Evolutionary conservation across 768 basidiomycete species (phyloP), one percentile per base, ranked within the genome.

Genomic region (Lactarius akahatsu): DNA sequence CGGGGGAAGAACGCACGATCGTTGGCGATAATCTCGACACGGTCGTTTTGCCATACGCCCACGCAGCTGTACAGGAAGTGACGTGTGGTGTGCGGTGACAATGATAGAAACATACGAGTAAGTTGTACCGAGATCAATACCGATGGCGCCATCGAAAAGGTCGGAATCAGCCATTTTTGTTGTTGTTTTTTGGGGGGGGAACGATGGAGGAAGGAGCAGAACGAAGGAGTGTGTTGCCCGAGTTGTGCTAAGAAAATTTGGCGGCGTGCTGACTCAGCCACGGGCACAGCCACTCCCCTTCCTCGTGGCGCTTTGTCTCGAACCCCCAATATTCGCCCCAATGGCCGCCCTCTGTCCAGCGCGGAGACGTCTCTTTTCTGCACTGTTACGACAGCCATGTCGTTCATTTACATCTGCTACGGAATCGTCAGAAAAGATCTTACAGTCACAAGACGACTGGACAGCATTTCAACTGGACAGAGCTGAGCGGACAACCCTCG

Each of bases 11-110:
- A 82, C 91, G 79, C 72, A 93, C 91, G 93, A 85, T 95, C 93
- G 75, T 95, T 95, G 82, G 93, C 90, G 77, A 98, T 98, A 83
- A 98, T 98, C 80, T 98, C 96, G 74, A 98, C 96, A 75, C 96
- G 94, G 86, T 98, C 96, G 80, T 97, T 95, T 86, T 96, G 94
- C 96, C 96, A 98, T 75, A 98, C 95, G 83, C 94, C 96, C 73
- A 98, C 96, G 78, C 96, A 98, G 57, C 94, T 96, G 72, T 43
- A 74, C 61, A 72, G 63, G 61, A 32, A 67, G 40, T 32, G 56
- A 71, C 69, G 74, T 74, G 69, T 67, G 36, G 30, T 71, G 50
- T 65, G 43, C 41, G 9, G 54, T 38, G 40, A 20, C 52, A 20
- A 28, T 52, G 18, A 56, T 10, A 2, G 18, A 61, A 61, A 78